These are phyloP conservation scores for Candida berthetii DNA, from an alignment of 805 yeast genomes.

Conservation along the genomic window DNA sequence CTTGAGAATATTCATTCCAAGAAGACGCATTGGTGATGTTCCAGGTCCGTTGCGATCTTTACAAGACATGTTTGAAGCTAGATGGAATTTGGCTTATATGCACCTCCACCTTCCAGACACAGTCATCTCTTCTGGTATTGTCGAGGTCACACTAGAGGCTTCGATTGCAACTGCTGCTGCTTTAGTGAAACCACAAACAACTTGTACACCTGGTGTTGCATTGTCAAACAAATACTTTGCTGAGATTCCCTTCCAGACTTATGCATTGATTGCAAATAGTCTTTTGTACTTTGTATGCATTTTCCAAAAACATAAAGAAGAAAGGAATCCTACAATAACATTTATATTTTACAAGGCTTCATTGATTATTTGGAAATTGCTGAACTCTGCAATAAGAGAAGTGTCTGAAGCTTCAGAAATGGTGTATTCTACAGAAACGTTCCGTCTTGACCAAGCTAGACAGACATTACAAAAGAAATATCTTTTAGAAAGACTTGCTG, in stretches of 20 bases:
- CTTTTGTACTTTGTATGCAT: not conserved
- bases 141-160: not conserved
- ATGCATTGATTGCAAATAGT: not conserved
- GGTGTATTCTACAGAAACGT: too few relatives aligned
- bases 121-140: not conserved
- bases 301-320: not conserved
- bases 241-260: not conserved
- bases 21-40: not conserved
- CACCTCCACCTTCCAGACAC: slow-evolving; percentile 1
- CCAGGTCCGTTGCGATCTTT: too few relatives aligned
- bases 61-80: not conserved
- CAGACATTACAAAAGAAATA: not conserved
- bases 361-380: not conserved
- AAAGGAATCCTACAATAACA: not conserved
- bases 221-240: not conserved
- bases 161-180: slow-evolving; percentile 1
- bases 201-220: not conserved
- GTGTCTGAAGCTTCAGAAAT: too few relatives aligned
- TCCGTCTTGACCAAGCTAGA: too few relatives aligned
- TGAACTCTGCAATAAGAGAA: not conserved
- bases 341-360: slow-evolving; percentile 1
- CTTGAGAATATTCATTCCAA: not conserved
- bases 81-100: slow-evolving; percentile 1
- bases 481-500: not conserved
- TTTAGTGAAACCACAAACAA: not conserved